Percentiles rank a stretch among this genome's conserved stretches.
Conservation (phyloP, 2,329 filamentous ascomycete genomes). For the Blumeria graminis region DNA sequence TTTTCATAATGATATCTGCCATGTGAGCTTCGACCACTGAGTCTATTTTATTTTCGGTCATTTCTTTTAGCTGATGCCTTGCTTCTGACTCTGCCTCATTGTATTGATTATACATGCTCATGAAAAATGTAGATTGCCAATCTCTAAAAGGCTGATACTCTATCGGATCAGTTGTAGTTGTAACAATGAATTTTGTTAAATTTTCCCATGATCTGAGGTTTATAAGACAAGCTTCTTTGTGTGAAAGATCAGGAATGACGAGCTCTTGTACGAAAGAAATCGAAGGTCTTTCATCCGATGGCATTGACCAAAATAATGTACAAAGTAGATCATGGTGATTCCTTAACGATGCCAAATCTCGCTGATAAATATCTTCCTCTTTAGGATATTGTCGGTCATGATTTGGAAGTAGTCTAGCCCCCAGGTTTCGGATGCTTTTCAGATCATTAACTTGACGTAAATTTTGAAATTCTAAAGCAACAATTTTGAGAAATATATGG, state of each 20-base stretch:
- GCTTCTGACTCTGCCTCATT: conserved; percentile 13
- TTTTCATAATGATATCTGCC: conserved; percentile 2
- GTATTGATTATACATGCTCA: conserved; percentile 32
- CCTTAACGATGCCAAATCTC: conserved; percentile 36
- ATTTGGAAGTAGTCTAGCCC: conserved; percentile 38
- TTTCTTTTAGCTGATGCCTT: conserved; percentile 7
- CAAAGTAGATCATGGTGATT: conserved; percentile 47
- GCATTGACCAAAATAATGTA: conserved; percentile 40
- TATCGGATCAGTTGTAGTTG: conserved; percentile 19
- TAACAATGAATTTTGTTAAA: conserved; percentile 32
- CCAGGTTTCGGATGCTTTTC: conserved; percentile 36
- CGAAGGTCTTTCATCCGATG: conserved; percentile 27
- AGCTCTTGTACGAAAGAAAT: conserved; percentile 32
- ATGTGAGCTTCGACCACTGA: conserved; percentile 3
- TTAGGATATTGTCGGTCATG: conserved; percentile 40
- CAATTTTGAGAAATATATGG: conserved; percentile 40
- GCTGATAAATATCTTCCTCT: conserved; percentile 32
- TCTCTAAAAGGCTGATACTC: conserved; percentile 25
- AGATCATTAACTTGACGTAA: conserved; percentile 22
- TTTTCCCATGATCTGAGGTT: conserved; percentile 39
- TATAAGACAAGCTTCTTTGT: conserved; percentile 41
- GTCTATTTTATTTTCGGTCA: conserved; percentile 1
- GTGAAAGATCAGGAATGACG: conserved; percentile 32
- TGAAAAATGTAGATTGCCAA: conserved; percentile 34
- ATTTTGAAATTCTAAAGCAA: conserved; percentile 30